phyloP scores from a whole-genome alignment of 1,139 yeast species.

The Geotrichum carabidarum region DNA sequence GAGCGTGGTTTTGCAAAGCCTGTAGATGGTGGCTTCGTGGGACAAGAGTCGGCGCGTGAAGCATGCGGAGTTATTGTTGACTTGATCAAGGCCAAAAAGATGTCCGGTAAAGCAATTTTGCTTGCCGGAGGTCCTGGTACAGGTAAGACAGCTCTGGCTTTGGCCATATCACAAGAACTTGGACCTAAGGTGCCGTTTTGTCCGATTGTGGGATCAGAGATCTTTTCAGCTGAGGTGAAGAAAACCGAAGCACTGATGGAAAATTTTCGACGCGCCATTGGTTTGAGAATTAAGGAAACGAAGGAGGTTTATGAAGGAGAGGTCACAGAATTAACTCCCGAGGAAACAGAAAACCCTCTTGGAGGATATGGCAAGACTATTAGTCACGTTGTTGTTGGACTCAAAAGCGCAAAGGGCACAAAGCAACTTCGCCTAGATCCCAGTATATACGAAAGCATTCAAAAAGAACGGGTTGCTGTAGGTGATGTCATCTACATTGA shows the following conservation, averaged over 20 bases:
- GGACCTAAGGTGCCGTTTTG: constrained; percentile 99
- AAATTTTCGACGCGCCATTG: constrained; percentile 93
- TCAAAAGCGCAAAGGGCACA: constrained; percentile 94
- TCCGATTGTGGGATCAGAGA: constrained; percentile 93
- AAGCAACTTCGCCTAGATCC: constrained; percentile 91
- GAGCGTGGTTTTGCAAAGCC: constrained; percentile 82
- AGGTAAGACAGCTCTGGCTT: constrained; percentile 93
- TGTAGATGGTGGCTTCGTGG: constrained; percentile 92
- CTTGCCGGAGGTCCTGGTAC: constrained; percentile 98
- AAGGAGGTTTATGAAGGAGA: constrained; percentile 99
- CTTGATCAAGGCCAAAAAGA: constrained; percentile 82
- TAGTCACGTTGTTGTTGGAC: constrained; percentile 87
- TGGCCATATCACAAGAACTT: constrained; percentile 92
- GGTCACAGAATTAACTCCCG: constrained; percentile 92
- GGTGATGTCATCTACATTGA: constrained; percentile 98
- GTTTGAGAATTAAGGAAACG: constrained; percentile 90
- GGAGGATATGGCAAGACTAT: constrained; percentile 98
- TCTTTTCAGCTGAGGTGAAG: constrained; percentile 94
- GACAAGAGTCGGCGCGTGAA: constrained; percentile 91
- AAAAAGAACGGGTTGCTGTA: constrained; percentile 86
- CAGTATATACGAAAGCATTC: constrained; percentile 89
- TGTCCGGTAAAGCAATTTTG: constrained; percentile 94
- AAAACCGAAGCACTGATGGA: constrained; percentile 97
- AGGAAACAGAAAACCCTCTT: constrained; percentile 92
- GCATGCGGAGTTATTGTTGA: constrained; percentile 97